These are phyloP conservation scores for Lophiostoma macrostomum DNA, from an alignment of 495 filamentous ascomycete species.

Conservation along the genomic window DNA sequence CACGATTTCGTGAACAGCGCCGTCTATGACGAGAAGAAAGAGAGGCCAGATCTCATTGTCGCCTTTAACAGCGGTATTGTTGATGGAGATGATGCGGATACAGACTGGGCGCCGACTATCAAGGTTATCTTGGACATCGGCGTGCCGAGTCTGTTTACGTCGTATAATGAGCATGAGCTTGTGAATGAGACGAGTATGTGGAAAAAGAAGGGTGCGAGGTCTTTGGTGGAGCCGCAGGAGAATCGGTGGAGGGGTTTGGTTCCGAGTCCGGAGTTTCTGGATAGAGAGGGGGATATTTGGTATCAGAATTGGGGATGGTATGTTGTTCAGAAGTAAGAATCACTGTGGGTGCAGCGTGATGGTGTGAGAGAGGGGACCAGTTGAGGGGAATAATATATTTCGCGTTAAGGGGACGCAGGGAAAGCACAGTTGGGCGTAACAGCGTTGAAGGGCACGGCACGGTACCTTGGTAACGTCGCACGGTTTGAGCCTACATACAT, in stretches of 20 bases:
- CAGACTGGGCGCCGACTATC: constrained; percentile 19
- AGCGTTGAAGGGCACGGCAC: too few species aligned
- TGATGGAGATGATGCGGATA: constrained; percentile 11
- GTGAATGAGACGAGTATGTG: constrained; percentile 7
- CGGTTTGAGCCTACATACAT: too few species aligned
- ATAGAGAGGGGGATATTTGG: constrained; percentile 16
- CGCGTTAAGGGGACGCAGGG: too few species aligned
- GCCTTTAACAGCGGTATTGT: constrained; percentile 16
- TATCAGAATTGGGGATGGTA: constrained; percentile 15
- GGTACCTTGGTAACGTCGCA: too few species aligned
- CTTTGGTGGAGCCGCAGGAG: constrained; percentile 2
- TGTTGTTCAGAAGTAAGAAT: constrained; percentile 13
- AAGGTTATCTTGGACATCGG: background rate
- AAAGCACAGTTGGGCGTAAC: too few species aligned
- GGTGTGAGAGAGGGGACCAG: too few species aligned
- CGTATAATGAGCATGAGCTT: constrained; percentile 12
- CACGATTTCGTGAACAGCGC: constrained; percentile 16
- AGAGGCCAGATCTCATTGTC: constrained; percentile 14
- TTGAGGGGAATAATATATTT: too few species aligned
- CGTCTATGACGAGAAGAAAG: too few species aligned
- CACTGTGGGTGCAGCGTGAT: too few species aligned
- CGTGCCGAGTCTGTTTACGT: constrained; percentile 14
- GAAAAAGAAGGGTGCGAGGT: constrained; percentile 1
- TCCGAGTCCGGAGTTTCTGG: constrained; percentile 17
- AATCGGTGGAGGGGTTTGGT: constrained; percentile 24